Conservation (phyloP, 441 rosid species). For the Manihot esculenta region DNA sequence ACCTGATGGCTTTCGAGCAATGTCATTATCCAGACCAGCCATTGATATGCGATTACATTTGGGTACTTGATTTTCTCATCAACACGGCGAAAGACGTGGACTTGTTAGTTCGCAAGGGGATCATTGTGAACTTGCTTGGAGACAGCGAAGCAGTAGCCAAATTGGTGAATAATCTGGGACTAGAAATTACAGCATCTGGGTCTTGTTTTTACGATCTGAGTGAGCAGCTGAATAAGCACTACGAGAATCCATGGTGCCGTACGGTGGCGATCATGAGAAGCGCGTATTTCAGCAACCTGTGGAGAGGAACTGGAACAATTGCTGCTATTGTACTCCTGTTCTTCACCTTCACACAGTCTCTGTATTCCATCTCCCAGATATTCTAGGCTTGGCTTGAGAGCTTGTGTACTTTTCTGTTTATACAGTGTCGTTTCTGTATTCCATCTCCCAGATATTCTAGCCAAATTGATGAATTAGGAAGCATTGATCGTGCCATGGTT, state of each 20-base stretch:
- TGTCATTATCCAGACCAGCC: conserved; percentile 22
- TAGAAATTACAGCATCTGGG: background rate
- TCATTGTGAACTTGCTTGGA: background rate
- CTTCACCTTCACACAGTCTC: background rate
- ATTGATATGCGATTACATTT: conserved; percentile 16
- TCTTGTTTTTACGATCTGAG: background rate
- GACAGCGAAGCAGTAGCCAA: background rate
- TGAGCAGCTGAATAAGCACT: background rate
- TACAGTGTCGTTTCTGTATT: too few species aligned
- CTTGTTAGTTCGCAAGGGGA: conserved; percentile 5
- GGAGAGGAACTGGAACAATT: background rate
- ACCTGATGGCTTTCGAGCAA: background rate
- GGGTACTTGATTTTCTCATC: conserved; percentile 6
- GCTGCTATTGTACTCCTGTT: background rate
- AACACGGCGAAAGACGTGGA: conserved; percentile 23
- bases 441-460: too few species aligned
- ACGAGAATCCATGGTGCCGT: background rate
- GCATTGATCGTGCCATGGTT: conserved; percentile 53
- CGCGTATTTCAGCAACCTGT: background rate
- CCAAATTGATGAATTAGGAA: conserved; percentile 50
- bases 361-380: background rate
- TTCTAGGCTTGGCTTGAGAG: too few species aligned
- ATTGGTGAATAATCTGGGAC: background rate
- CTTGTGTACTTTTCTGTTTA: too few species aligned
- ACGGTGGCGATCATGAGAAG: background rate